Percentiles rank a stretch among this genome's conserved stretches.
phyloP scores from a whole-genome alignment of 2,329 filamentous ascomycete genomes.

The Penicillium sp. region DNA sequence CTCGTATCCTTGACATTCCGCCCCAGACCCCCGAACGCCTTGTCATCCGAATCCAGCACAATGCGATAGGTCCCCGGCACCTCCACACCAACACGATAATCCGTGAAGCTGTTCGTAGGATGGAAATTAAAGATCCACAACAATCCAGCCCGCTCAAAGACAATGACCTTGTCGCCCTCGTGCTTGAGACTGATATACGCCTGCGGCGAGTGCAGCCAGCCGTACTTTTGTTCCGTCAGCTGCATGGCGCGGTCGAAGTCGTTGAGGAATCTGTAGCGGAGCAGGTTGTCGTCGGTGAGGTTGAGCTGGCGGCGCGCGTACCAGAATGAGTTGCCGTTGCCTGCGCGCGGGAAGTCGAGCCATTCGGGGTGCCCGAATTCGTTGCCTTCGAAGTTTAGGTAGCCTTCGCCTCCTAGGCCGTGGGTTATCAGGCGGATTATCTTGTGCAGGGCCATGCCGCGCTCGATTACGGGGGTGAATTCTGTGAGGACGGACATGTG shows the following conservation, averaged over 20 bases:
- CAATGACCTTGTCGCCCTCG: conserved; percentile 86
- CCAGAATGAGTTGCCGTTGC: conserved; percentile 90
- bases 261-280: conserved; percentile 88
- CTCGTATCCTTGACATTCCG: conserved; percentile 73
- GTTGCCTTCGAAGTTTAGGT: conserved; percentile 97
- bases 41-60: conserved; percentile 74
- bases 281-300: conserved; percentile 74
- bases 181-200: conserved; percentile 93
- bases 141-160: conserved; percentile 86
- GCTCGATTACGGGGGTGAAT: conserved; percentile 82
- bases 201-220: conserved; percentile 80
- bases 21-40: conserved; percentile 71
- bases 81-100: conserved; percentile 89
- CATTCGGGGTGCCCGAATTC: conserved; percentile 98
- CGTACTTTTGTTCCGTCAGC: conserved; percentile 75
- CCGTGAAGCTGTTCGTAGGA: conserved; percentile 73
- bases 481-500: conserved; percentile 87
- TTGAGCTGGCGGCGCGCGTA: conserved; percentile 92
- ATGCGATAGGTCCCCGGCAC: conserved; percentile 78
- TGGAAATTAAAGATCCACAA: conserved; percentile 98
- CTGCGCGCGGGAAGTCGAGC: conserved; percentile 94
- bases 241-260: conserved; percentile 94
- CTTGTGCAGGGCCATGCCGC: conserved; percentile 91
- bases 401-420: conserved; percentile 85
- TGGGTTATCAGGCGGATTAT: conserved; percentile 95